Conservation (phyloP, 495 filamentous ascomycete genomes). For the Umbilicaria muhlenbergii region DNA sequence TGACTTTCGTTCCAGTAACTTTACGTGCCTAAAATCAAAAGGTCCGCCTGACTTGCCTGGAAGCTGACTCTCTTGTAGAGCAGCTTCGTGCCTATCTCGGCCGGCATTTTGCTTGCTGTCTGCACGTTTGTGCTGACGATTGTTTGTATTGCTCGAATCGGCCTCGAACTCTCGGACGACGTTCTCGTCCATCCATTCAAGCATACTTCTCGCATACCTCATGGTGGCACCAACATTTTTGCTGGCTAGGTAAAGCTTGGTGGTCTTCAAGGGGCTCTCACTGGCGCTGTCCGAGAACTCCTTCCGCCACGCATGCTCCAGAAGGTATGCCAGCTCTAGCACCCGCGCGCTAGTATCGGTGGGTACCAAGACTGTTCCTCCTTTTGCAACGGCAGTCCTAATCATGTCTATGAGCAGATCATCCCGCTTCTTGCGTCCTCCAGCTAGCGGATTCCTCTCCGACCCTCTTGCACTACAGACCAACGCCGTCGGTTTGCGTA, state of each 20-base stretch:
- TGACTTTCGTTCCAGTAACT: constrained; percentile 59
- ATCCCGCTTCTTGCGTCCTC: constrained; percentile 65
- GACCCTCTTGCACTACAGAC: constrained; percentile 79
- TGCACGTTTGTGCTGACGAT: constrained; percentile 24
- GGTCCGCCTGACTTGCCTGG: constrained; percentile 43
- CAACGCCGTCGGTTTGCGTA: constrained; percentile 83
- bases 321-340: constrained; percentile 78
- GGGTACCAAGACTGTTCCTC: constrained; percentile 88
- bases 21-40: constrained; percentile 80
- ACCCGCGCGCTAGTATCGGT: constrained; percentile 89
- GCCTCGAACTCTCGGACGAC: constrained; percentile 86
- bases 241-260: constrained; percentile 70
- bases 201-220: constrained; percentile 80
- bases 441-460: constrained; percentile 50
- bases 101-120: constrained; percentile 20
- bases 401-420: constrained; percentile 73
- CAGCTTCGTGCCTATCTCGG: constrained; percentile 19
- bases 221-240: constrained; percentile 68
- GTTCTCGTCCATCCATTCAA: constrained; percentile 97
- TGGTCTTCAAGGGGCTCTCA: constrained; percentile 42
- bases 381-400: constrained; percentile 54
- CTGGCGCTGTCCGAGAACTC: constrained; percentile 33
- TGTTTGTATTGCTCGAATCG: constrained; percentile 31
- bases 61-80: constrained; percentile 20
- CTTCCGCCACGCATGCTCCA: constrained; percentile 83